phyloP scores from a whole-genome alignment of 331 rosid genomes.

The Telfairia occidentalis region DNA sequence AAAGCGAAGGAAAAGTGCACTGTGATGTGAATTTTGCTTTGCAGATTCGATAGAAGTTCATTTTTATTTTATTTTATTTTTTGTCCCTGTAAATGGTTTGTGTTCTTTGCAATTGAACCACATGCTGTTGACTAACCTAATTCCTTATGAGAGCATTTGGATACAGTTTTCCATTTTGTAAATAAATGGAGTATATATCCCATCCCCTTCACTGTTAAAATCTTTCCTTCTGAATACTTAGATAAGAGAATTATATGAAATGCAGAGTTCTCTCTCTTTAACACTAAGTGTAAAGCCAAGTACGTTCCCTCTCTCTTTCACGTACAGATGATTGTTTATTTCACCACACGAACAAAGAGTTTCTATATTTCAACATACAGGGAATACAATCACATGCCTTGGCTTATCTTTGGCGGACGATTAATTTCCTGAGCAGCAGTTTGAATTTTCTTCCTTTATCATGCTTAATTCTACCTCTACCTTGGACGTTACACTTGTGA shows the following conservation, averaged over 20 bases:
- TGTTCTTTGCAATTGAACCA: not conserved
- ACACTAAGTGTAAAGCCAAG: not conserved
- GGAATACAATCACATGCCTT: not conserved
- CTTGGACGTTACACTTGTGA: no score
- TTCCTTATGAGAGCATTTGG: not conserved
- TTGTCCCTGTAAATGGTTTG: constrained; percentile 3
- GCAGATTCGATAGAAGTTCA: constrained; percentile 1
- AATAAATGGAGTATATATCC: constrained; percentile 4
- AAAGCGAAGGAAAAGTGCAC: constrained; percentile 84
- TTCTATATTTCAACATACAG: not conserved
- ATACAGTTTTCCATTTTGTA: constrained; percentile 7
- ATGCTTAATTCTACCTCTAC: not conserved
- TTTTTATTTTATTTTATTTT: not conserved
- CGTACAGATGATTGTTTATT: not conserved
- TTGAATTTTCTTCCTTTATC: not conserved
- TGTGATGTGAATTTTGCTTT: constrained; percentile 56
- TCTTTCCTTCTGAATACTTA: not conserved
- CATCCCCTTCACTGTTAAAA: not conserved
- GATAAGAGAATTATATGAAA: not conserved
- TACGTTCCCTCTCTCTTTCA: not conserved
- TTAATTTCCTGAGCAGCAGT: not conserved
- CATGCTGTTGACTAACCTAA: constrained; percentile 3
- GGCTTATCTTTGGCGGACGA: not conserved
- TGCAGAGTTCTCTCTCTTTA: not conserved
- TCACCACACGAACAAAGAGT: not conserved